Percentiles rank a stretch among this genome's conserved stretches.
Evolutionary conservation across 768 basidiomycete species (phyloP).

Genomic region (Trametes cingulata): DNA sequence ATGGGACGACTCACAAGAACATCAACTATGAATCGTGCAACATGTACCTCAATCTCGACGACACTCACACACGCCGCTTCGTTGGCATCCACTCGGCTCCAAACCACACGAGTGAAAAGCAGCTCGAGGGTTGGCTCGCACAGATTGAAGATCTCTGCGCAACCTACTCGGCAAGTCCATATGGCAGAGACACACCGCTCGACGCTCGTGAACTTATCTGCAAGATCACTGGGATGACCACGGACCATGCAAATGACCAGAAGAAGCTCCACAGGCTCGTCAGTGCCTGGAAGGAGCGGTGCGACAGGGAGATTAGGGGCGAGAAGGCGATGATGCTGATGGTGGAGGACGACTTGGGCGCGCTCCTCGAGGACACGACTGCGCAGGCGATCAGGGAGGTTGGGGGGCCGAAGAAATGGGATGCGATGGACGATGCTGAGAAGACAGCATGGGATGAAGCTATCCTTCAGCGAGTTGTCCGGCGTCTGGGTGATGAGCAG

Average conservation of each 20-base stretch:
- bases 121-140: not conserved
- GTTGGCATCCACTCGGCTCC: not conserved
- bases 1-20: not conserved
- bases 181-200: not conserved
- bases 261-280: constrained; percentile 6
- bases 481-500: constrained; percentile 13
- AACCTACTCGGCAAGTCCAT: not conserved
- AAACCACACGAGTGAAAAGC: not conserved
- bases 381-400: too few relatives aligned
- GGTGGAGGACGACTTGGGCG: not conserved
- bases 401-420: too few relatives aligned
- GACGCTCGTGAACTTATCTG: not conserved
- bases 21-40: not conserved
- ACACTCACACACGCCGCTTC: not conserved
- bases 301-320: not conserved
- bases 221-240: constrained; percentile 3
- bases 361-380: too few relatives aligned
- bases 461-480: not conserved
- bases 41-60: not conserved
- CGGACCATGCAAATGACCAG: constrained; percentile 16
- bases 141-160: not conserved
- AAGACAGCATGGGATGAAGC: too few relatives aligned
- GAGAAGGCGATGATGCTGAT: not conserved
- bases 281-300: not conserved
- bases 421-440: too few relatives aligned